Conservation (phyloP, 2,329 filamentous ascomycete genomes). For the Colletotrichum acutatum region DNA sequence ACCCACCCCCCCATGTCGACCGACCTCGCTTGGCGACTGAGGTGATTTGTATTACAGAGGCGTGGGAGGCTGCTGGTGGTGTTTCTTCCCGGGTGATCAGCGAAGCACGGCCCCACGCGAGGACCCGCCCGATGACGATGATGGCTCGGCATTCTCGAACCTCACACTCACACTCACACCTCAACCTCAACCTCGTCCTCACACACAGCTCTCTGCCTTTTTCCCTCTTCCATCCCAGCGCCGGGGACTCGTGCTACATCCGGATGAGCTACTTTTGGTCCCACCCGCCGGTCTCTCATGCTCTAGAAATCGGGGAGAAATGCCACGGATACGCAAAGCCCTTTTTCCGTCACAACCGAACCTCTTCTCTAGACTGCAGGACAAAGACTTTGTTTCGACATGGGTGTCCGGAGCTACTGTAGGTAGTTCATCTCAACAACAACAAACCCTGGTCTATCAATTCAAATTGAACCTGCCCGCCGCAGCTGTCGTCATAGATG, state of each 20-base stretch:
- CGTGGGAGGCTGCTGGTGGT: not conserved
- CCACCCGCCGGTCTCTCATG: slow-evolving; percentile 4
- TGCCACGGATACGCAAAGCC: slow-evolving; percentile 1
- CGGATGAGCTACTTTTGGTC: not conserved
- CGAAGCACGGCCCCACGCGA: slow-evolving; percentile 19
- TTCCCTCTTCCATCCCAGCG: slow-evolving; percentile 10
- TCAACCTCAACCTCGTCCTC: slow-evolving; percentile 15
- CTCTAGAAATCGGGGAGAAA: not conserved
- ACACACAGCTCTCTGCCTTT: not conserved
- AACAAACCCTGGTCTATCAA: not conserved
- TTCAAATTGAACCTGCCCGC: not conserved
- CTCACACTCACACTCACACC: not conserved
- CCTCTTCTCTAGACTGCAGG: not conserved
- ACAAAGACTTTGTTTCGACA: not conserved
- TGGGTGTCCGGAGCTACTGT: not conserved
- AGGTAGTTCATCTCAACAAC: not conserved
- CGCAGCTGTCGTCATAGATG: slow-evolving; percentile 7
- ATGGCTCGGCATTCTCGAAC: slow-evolving; percentile 4
- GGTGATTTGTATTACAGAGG: slow-evolving; percentile 21
- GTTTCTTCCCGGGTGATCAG: slow-evolving; percentile 4
- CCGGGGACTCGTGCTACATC: slow-evolving; percentile 7
- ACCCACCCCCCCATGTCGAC: not conserved
- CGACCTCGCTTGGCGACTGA: slow-evolving; percentile 8
- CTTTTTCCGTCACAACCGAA: slow-evolving; percentile 7
- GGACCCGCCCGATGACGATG: slow-evolving; percentile 28